Base-by-base conservation (phyloP, 2,329 filamentous ascomycete genomes). In the Chaetomium globosum region DNA sequence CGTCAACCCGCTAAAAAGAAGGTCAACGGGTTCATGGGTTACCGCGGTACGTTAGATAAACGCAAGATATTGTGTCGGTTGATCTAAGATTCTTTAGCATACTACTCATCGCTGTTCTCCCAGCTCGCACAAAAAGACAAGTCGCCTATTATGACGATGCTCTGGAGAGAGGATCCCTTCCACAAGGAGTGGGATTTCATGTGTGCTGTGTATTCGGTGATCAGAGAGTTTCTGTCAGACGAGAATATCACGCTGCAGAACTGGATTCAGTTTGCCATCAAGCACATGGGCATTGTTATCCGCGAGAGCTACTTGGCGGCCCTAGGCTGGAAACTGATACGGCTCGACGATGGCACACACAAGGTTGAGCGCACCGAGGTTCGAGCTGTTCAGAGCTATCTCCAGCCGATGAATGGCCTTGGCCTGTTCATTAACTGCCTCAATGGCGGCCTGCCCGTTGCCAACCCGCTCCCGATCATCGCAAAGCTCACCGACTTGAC, bases 11-110 rank as follows among this genome's bases (percentile, higher is more conserved):
- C 60, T 33, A 70, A 71, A 39, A 71, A 71, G 53, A 68, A 70
- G 39, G 69, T 74, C 31, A 74, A 74, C 54, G 72, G 69, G 5
- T 73, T 73, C 55, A 73, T 73, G 65, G 71, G 69, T 19, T 73
- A 69, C 51, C 67, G 71, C 31, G 65, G 72, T 73, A 46, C 65
- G 68, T 66, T 8, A 8, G 6, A 7, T 21, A 1, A 19, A 30
- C 49, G 33, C 28, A 23, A 26, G 19, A 5, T 0, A n/a, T 23
- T 16, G 26, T 26, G 26, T n/a, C 6, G 48, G 7, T n/a, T 16
- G 12, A 12, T 33, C 39, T 64, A 60, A 64, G 23, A 12, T 10
- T 30, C 2, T 23, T 28, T 4, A 72, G 71, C 71, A 30, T 73
- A 71, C 60, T 73, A 73, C 39, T 71, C 70, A 3, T 64, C 64